Conservation (phyloP, 371 early-diverging fungal genomes). For the Dichotomocladium elegans region DNA sequence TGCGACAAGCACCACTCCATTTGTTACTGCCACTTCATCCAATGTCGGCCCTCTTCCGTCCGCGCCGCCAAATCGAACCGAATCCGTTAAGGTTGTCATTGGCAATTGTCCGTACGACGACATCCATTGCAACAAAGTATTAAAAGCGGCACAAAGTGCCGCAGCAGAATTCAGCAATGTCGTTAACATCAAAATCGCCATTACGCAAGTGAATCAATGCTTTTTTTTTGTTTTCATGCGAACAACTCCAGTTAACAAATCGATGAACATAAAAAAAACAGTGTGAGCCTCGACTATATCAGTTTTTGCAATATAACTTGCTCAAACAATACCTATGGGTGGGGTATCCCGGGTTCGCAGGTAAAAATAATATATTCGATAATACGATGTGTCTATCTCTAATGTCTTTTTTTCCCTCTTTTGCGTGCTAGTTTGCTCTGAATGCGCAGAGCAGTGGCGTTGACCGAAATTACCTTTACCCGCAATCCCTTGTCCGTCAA, state of each 20-base stretch:
- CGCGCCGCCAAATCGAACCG: neutral
- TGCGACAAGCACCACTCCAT: neutral
- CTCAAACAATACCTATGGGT: conserved; percentile 31
- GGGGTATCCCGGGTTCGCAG: conserved; percentile 36
- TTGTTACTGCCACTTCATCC: neutral
- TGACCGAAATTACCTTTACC: conserved; percentile 44
- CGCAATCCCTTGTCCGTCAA: conserved; percentile 47
- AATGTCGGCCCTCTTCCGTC: no score
- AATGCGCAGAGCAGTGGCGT: conserved; percentile 16
- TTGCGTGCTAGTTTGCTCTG: conserved; percentile 23
- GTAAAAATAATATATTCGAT: no score
- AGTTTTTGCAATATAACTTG: conserved; percentile 33
- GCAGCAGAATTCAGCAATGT: conserved; percentile 29
- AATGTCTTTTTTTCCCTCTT: conserved; percentile 23
- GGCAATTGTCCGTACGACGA: neutral
- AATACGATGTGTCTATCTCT: neutral
- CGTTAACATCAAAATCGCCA: conserved; percentile 18
- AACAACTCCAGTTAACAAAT: no score
- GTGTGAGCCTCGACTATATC: conserved; percentile 1
- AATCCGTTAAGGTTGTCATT: neutral
- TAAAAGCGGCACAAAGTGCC: conserved; percentile 17
- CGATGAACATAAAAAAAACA: no score
- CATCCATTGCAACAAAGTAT: neutral
- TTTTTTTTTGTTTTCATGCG: neutral
- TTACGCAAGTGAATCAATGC: neutral